Evolutionary conservation across 1,284 basidiomycete species (phyloP).

Genomic region (Sporisorium scitamineum): DNA sequence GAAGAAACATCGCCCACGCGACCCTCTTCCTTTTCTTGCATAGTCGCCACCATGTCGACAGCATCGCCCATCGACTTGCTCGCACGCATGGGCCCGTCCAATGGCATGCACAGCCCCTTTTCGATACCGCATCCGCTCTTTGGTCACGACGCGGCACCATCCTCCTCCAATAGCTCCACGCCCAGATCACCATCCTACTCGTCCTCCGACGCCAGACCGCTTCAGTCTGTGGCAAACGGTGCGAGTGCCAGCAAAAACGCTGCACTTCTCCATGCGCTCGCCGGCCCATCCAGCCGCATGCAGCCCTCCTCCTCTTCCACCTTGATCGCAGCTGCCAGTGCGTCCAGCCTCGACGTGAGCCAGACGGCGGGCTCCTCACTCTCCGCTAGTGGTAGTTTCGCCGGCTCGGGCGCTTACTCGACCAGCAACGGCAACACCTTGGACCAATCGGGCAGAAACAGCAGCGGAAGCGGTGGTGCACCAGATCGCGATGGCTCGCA

Average conservation of each 20-base stretch:
- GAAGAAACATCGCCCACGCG: background rate
- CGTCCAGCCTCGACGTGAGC: conserved; percentile 31
- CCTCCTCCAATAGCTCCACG: conserved; percentile 13
- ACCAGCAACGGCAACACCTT: conserved; percentile 17
- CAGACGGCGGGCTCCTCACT: conserved; percentile 32
- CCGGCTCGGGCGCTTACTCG: conserved; percentile 22
- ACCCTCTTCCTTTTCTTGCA: conserved; percentile 1
- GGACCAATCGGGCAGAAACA: conserved; percentile 4
- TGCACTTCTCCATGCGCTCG: conserved; percentile 33
- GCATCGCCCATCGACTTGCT: conserved; percentile 33
- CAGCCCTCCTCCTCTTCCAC: conserved; percentile 14
- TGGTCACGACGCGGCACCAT: conserved; percentile 18
- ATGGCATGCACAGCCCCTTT: conserved; percentile 38
- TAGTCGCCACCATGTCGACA: conserved; percentile 21
- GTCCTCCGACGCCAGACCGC: background rate
- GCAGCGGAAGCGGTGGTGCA: conserved; percentile 8
- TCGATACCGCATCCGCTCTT: conserved; percentile 50
- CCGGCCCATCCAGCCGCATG: conserved; percentile 22
- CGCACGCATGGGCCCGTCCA: conserved; percentile 18
- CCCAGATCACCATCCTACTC: conserved; percentile 16
- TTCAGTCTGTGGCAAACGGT: conserved; percentile 9
- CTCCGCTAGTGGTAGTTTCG: conserved; percentile 19
- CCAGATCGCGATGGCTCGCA: conserved; percentile 17
- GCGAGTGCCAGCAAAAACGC: conserved; percentile 18
- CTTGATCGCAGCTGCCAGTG: conserved; percentile 14